Evolutionary conservation across 2,329 filamentous ascomycete genomes (phyloP), one percentile per base, ranked within the genome.

Genomic region (Curvularia eragrostidis): DNA sequence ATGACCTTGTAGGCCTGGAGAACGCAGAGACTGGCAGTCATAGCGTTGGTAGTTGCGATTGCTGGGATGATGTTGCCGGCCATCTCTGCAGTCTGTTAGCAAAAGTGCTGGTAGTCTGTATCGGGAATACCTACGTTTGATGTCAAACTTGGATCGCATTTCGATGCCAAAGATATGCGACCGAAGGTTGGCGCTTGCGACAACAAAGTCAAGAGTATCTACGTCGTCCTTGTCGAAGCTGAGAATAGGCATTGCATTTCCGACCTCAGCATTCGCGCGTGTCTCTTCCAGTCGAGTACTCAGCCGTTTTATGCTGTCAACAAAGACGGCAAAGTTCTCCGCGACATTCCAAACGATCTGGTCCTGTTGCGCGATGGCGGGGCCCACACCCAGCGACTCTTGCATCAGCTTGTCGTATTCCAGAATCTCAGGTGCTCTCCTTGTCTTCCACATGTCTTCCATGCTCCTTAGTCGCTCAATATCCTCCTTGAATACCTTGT

Each of bases 11-110:
- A 95, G 0, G 93, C 89, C 75, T 98, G 90, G 24, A 99, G 80
- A 6, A 98, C 93, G 72, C 93, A 98, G 9, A 99, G 84, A 12
- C 92, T 90, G 15, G 95, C 95, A 1, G 95, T 94, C 75, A 98
- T 96, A 15, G 95, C 95, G 75, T 99, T 99, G 0, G 95, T 98
- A 0, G 95, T 99, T 5, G 95, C 95, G 73, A 99, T 99, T 1
- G 95, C 95, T 1, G 95, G 95, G 60, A 99, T 99, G 69, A 99
- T 99, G 75, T 99, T 99, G 52, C 95, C 95, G 3, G 95, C 95
- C 94, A 98, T 99, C 78, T 99, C 91, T 84, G 59, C 48, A 21
- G 18, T 4, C 21, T 26, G 56, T 68, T 39, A 63, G 57, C 43
- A 52, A 28, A 13, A 18, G 7, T 21, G 21, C 21, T 12, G 12